Conservation (phyloP, 768 basidiomycete genomes). For the Tulasnella sp. region DNA sequence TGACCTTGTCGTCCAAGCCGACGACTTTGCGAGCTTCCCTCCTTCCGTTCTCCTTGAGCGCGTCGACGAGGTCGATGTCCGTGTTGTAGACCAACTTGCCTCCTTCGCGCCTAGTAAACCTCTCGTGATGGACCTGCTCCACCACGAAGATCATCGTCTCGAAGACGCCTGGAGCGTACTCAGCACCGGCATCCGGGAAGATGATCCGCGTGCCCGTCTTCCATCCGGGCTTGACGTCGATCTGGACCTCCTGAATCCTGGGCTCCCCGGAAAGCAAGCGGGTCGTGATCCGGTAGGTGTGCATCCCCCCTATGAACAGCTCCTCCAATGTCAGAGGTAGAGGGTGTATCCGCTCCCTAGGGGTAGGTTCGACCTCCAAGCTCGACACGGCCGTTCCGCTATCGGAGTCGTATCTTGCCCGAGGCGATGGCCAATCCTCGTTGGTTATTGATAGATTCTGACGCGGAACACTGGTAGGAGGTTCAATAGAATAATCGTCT, state of each 20-base stretch:
- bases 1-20: conserved; percentile 57
- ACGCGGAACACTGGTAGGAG: too few relatives aligned
- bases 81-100: conserved; percentile 57
- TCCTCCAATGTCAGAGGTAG: conserved; percentile 62
- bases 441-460: too few relatives aligned
- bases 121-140: conserved; percentile 55
- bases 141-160: conserved; percentile 70
- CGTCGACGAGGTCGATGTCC: conserved; percentile 55
- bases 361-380: too few relatives aligned
- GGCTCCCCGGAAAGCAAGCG: conserved; percentile 46
- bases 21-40: conserved; percentile 42
- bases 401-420: too few relatives aligned
- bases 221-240: conserved; percentile 63
- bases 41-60: conserved; percentile 39
- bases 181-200: conserved; percentile 60
- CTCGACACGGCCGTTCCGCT: too few relatives aligned
- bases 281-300: conserved; percentile 59
- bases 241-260: conserved; percentile 50
- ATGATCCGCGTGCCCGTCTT: conserved; percentile 56
- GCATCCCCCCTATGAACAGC: conserved; percentile 53
- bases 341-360: conserved; percentile 59
- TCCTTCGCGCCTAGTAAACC: conserved; percentile 50
- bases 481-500: too few relatives aligned
- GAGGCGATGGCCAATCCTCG: too few relatives aligned
- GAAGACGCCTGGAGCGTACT: conserved; percentile 51